Evolutionary conservation across 768 basidiomycete species (phyloP).

Genomic region (Chalciporus chontae): DNA sequence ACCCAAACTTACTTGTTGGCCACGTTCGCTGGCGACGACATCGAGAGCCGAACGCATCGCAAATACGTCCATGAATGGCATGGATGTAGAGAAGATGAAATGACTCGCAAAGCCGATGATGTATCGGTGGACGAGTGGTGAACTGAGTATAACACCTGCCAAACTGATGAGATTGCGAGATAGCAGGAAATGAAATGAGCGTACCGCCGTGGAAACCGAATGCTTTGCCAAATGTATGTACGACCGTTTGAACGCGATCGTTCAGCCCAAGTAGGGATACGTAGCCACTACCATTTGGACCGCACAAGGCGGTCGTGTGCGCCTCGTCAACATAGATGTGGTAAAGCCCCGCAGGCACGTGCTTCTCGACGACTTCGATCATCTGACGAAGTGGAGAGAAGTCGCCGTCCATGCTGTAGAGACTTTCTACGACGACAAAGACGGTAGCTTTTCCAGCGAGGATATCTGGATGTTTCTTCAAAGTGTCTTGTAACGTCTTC

Average conservation of each 20-base stretch:
- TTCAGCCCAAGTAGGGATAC: slow-evolving; percentile 40
- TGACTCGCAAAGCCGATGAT: slow-evolving; percentile 18
- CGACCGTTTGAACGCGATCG: slow-evolving; percentile 39
- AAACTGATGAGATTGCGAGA: no score
- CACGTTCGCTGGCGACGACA: slow-evolving; percentile 10
- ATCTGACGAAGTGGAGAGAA: slow-evolving; percentile 45
- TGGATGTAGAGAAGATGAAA: slow-evolving; percentile 21
- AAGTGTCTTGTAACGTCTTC: slow-evolving; percentile 22
- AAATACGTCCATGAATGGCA: slow-evolving; percentile 18
- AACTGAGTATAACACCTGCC: slow-evolving; percentile 19
- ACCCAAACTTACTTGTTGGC: slow-evolving; percentile 16
- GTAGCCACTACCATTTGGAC: slow-evolving; percentile 42
- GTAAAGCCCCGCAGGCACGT: slow-evolving; percentile 34
- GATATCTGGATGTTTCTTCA: slow-evolving; percentile 23
- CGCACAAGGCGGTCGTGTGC: slow-evolving; percentile 53
- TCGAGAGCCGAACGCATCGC: slow-evolving; percentile 41
- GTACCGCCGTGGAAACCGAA: slow-evolving; percentile 23
- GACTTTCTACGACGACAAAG: slow-evolving; percentile 50
- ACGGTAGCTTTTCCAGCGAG: slow-evolving; percentile 29
- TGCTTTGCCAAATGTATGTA: slow-evolving; percentile 54
- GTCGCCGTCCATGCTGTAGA: slow-evolving; percentile 64
- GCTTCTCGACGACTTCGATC: slow-evolving; percentile 35
- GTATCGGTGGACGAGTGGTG: slow-evolving; percentile 15
- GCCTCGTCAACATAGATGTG: slow-evolving; percentile 56
- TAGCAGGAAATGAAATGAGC: not conserved